Evolutionary conservation across 176 grass and related monocot species (phyloP).

Genomic region (Zea mays): Zm-B73-REFERENCE-NAM-5.0 NC_050096.1:14959001-14959500

Average conservation of each 20-base stretch:
- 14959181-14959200: conserved; percentile 23
- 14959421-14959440: too few relatives aligned
- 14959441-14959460: too few relatives aligned
- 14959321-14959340: conserved; percentile 44
- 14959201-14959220: conserved; percentile 20
- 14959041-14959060: not conserved
- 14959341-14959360: conserved; percentile 42
- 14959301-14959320: conserved; percentile 35
- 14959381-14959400: conserved; percentile 24
- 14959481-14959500: too few relatives aligned
- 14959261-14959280: conserved; percentile 43
- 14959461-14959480: too few relatives aligned
- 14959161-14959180: not conserved
- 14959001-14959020: not conserved
- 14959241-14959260: conserved; percentile 27
- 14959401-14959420: conserved; percentile 3
- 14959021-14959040: not conserved
- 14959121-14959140: not conserved
- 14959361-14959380: conserved; percentile 33
- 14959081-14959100: not conserved
- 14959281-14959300: conserved; percentile 43
- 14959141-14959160: conserved; percentile 12
- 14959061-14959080: not conserved
- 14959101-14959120: not conserved
- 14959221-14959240: conserved; percentile 39